Evolutionary conservation across 768 basidiomycete species (phyloP).

Genomic region (Phylloporus sp.): DNA sequence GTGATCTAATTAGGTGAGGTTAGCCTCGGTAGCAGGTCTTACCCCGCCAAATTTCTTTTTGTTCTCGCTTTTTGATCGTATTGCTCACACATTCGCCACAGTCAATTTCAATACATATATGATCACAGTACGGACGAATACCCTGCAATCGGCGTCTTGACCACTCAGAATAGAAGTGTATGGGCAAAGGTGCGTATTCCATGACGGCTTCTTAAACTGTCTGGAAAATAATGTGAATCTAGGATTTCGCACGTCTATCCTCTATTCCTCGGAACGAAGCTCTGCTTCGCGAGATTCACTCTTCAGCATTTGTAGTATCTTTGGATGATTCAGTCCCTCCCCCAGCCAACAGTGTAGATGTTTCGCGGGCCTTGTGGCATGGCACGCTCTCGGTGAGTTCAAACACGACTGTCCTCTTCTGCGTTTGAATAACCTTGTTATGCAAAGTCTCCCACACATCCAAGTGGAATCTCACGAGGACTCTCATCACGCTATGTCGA

Average conservation of each 20-base stretch:
- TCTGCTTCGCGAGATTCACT: constrained; percentile 72
- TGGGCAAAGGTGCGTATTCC: constrained; percentile 72
- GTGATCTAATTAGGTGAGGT: constrained; percentile 60
- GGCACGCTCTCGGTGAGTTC: constrained; percentile 52
- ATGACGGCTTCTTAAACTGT: not conserved
- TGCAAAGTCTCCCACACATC: constrained; percentile 23
- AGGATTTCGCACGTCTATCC: constrained; percentile 66
- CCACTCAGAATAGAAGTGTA: constrained; percentile 74
- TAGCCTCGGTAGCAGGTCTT: not conserved
- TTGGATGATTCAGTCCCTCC: constrained; percentile 56
- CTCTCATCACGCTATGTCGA: constrained; percentile 82
- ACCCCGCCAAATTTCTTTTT: not conserved
- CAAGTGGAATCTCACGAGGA: constrained; percentile 34
- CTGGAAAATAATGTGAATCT: not conserved
- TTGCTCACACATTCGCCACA: constrained; percentile 27
- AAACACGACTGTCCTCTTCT: not conserved
- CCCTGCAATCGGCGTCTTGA: constrained; percentile 74
- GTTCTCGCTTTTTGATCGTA: not conserved
- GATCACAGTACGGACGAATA: constrained; percentile 58
- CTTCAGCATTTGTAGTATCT: constrained; percentile 80
- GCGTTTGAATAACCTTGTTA: not conserved
- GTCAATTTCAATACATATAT: constrained; percentile 71
- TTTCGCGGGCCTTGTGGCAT: constrained; percentile 79
- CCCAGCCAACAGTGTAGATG: constrained; percentile 49
- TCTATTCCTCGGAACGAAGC: constrained; percentile 57